Conservation (phyloP, 192 early-diverging fungal genomes). For the Linnemannia elongata region DNA sequence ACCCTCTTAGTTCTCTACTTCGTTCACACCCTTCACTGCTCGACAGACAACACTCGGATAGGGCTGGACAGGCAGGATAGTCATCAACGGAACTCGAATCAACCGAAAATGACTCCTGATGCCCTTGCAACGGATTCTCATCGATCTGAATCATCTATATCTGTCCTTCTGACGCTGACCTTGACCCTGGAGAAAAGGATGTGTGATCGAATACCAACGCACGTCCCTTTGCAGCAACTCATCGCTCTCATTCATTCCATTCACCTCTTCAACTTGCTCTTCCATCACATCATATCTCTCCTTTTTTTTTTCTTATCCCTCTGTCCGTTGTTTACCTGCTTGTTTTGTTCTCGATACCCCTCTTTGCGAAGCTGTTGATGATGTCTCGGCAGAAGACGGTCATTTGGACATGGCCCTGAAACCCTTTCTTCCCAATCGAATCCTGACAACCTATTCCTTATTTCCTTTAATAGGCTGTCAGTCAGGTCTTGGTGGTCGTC, state of each 20-base stretch:
- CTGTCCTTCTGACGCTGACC: not conserved
- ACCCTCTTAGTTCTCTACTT: not conserved
- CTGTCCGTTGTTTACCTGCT: not conserved
- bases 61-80: not conserved
- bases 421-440: not conserved
- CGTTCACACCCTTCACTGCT: not conserved
- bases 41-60: not conserved
- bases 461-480: conserved; percentile 33
- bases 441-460: not conserved
- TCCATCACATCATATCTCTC: not conserved
- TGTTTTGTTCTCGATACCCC: no score
- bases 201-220: not conserved
- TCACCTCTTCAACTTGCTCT: not conserved
- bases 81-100: not conserved
- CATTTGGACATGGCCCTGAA: not conserved
- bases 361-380: not conserved
- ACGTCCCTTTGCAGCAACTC: not conserved
- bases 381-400: not conserved
- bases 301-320: conserved; percentile 1
- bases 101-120: not conserved
- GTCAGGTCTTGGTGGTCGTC: conserved; percentile 44
- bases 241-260: not conserved
- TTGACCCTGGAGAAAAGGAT: not conserved
- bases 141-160: not conserved
- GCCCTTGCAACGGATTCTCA: not conserved